phyloP scores from a whole-genome alignment of 306 rosid species.

The Casuarina cunninghamiana region DNA sequence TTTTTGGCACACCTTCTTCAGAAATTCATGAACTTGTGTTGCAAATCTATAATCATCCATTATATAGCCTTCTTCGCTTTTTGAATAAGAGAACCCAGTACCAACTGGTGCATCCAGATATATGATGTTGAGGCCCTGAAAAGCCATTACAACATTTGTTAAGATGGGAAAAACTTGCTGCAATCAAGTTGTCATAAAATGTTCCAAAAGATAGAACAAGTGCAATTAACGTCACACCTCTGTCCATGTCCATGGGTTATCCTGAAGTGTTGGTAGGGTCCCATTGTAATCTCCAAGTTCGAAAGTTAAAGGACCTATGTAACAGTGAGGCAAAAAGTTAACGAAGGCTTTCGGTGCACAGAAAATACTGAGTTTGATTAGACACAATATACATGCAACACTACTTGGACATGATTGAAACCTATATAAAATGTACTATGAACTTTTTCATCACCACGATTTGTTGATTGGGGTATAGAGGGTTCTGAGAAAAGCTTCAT shows the following conservation, averaged over 20 bases:
- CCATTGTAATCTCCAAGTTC: slow-evolving; percentile 24
- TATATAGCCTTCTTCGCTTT: background rate
- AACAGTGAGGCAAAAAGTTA: background rate
- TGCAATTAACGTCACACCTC: background rate
- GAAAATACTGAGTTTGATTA: no score
- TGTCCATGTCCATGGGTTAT: slow-evolving; percentile 26
- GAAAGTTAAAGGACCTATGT: slow-evolving; percentile 21
- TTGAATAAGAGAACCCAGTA: slow-evolving; percentile 5
- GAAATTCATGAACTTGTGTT: background rate
- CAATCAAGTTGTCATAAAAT: background rate
- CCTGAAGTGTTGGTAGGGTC: slow-evolving; percentile 21
- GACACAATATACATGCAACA: no score
- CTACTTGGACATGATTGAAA: no score
- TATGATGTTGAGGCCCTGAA: background rate
- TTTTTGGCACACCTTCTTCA: background rate
- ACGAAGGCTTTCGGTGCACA: no score
- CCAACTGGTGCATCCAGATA: slow-evolving; percentile 6
- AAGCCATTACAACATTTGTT: background rate
- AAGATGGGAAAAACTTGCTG: background rate
- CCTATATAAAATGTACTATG: no score
- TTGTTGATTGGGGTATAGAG: no score
- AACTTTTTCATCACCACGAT: no score
- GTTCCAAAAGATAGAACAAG: background rate
- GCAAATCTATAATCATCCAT: background rate
- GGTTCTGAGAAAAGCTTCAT: no score